phyloP scores from a whole-genome alignment of 2,329 filamentous ascomycete species.

The Dryadomyces quercus-mongolicae region DNA sequence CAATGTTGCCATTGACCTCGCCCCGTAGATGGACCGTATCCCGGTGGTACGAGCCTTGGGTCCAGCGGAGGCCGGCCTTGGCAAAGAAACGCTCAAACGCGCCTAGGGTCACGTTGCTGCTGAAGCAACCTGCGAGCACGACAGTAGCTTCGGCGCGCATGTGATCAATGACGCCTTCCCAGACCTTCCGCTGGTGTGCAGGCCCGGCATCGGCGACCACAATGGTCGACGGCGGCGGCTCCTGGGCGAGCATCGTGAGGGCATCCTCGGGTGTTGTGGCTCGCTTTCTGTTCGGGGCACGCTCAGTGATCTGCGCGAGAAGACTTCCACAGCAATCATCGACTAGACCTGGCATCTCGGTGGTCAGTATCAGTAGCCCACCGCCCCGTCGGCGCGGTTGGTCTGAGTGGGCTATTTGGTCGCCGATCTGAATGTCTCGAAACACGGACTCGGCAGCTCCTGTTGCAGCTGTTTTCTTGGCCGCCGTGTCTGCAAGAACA shows the following conservation, averaged over 20 bases:
- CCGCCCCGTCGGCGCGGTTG: too few relatives aligned
- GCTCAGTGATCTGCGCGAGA: background rate
- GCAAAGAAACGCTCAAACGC: constrained; percentile 15
- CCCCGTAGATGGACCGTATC: too few relatives aligned
- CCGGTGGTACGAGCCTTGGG: too few relatives aligned
- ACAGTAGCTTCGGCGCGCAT: constrained; percentile 12
- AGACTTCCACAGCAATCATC: background rate
- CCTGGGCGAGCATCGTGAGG: constrained; percentile 6
- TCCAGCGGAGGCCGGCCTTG: too few relatives aligned
- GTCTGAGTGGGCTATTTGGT: too few relatives aligned
- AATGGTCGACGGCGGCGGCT: constrained; percentile 10
- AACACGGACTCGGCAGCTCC: background rate
- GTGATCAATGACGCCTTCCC: constrained; percentile 10
- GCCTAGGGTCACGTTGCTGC: constrained; percentile 9
- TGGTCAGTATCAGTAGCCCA: background rate
- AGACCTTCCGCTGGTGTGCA: constrained; percentile 7
- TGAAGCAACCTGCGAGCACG: constrained; percentile 11
- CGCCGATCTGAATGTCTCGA: background rate
- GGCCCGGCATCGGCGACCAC: constrained; percentile 12
- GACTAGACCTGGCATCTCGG: background rate
- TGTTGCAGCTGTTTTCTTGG: constrained; percentile 17
- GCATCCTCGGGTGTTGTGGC: constrained; percentile 9
- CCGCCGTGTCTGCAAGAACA: constrained; percentile 25
- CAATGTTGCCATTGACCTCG: too few relatives aligned
- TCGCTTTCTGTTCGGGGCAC: constrained; percentile 2